Conservation (phyloP, 2,329 filamentous ascomycete species). For the Sporothrix brunneoviolacea region DNA sequence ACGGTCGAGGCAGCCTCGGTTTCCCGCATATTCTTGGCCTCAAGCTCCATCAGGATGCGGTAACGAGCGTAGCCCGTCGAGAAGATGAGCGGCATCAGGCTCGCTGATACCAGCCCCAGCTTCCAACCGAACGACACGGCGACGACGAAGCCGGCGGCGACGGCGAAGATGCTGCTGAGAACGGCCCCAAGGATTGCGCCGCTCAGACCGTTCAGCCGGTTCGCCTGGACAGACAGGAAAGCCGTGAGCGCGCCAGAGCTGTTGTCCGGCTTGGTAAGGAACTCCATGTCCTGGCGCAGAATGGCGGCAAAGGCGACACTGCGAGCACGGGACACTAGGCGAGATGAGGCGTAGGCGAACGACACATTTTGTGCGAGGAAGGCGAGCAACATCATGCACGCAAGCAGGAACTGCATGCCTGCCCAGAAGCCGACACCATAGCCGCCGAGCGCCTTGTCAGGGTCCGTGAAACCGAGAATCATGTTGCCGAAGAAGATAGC, state of each 20-base stretch:
- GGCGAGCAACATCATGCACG: background rate
- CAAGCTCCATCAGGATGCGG: background rate
- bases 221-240: conserved; percentile 50
- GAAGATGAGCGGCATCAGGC: conserved; percentile 4
- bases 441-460: background rate
- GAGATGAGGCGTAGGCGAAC: background rate
- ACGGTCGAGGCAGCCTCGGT: conserved; percentile 71
- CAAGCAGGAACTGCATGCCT: conserved; percentile 7
- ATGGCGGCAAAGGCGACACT: conserved; percentile 2
- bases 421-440: conserved; percentile 4
- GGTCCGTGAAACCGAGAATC: conserved; percentile 1
- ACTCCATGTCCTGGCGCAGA: conserved; percentile 7
- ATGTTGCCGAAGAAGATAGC: conserved; percentile 9
- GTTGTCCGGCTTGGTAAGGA: conserved; percentile 1
- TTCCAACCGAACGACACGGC: conserved; percentile 34
- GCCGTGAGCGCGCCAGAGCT: background rate
- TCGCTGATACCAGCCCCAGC: conserved; percentile 26
- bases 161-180: conserved; percentile 72
- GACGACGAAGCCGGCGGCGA: conserved; percentile 61
- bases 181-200: conserved; percentile 54
- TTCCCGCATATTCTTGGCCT: conserved; percentile 1
- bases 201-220: conserved; percentile 80
- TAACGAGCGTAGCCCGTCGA: background rate
- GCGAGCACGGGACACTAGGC: conserved; percentile 1
- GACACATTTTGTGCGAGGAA: background rate